Evolutionary conservation across 768 basidiomycete genomes (phyloP), one percentile per base, ranked within the genome.

Genomic region (Kwoniella mangroviensis): DNA sequence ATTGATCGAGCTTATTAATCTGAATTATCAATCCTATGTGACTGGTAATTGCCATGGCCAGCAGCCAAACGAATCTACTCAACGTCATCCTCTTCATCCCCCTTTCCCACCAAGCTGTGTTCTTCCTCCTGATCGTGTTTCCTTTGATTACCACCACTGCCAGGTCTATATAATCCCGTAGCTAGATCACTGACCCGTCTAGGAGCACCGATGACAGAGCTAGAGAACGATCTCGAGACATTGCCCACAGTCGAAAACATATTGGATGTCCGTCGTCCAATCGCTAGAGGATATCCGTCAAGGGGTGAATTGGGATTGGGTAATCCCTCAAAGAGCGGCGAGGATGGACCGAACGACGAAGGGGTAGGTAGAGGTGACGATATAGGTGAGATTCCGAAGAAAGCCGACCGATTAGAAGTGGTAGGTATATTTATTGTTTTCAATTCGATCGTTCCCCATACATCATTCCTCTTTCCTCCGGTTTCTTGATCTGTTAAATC

Each of bases 201-300:
- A 5, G 76, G 76, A 26, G 79, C 76, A 2, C 75, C 75, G 24
- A 80, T 73, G 11, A 80, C 74, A 43, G 62, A 59, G 17, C 68
- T 70, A 10, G 71, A 73, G 62, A 80, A 80, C 26, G 69, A 75
- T 43, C 79, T 58, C 3, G 75, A 72, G 17, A 78, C 75, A 52
- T 55, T 75, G 3, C 72, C 72, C 15, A 77, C 70, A 7, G 71
- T 64, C 0, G 69, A 65, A 12, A 79, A 61, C 12, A 74, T 62
- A 43, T 64, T 58, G 22, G 52, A 57, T 12, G 68, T 63, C 24
- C 53, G 42, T 43, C 62, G n/a, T 60, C 59, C n/a, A 52, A 51
- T 12, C 24, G 42, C 13, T 21, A 49, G 19, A 11, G 34, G 40
- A 34, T 34, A 7, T 60, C 22, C 41, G 22, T 60, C 19, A 21